Base-by-base conservation (phyloP, 2,329 filamentous ascomycete genomes). In the Mycosphaerella sp. region DNA sequence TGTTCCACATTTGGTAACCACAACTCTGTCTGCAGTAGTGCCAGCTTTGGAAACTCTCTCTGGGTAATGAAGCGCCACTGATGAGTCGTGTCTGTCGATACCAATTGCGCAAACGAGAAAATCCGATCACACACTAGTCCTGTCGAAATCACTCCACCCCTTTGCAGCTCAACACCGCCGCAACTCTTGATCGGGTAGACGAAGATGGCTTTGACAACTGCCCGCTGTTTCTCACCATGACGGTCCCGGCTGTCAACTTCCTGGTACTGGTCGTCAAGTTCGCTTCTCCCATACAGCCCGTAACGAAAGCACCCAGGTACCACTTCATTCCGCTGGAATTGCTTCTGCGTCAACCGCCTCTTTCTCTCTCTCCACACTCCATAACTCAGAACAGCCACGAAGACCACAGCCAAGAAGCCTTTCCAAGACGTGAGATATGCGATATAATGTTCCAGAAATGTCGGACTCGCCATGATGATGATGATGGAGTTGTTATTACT, bases 51-150 rank as follows among this genome's bases (percentile, higher is more conserved):
- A 58, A 82, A 82, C 58, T 85, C 78, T 50, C 85, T 74, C 65
- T 83, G 80, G 0, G 86, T 88, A 66, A 89, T 74, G 64, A 87
- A 84, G 12, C 82, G 76, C 87, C 87, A 93, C 18, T 70, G 69
- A 59, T 75, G 75, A 42, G 68, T 63, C 6, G 49, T 37, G 14
- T 55, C 48, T 34, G 57, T 67, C 4, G 69, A 69, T 32, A 73
- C 66, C 36, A 75, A 67, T 67, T 90, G 85, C 1, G 86, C 89
- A 65, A 96, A 87, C 42, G 82, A 65, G 53, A 67, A 70, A 3
- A 61, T 64, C 52, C 74, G 66, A 53, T 76, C 74, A 52, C 73
- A 70, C 14, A 68, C 62, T 44, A 76, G 70, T 49, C 74, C 73
- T 60, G 71, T 61, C 45, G 64, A 64, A 3, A 72, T 73, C 16